Percentiles rank a stretch among this genome's conserved stretches.
Evolutionary conservation across 2,329 filamentous ascomycete species (phyloP).

Genomic region (Xylaria sp.): DNA sequence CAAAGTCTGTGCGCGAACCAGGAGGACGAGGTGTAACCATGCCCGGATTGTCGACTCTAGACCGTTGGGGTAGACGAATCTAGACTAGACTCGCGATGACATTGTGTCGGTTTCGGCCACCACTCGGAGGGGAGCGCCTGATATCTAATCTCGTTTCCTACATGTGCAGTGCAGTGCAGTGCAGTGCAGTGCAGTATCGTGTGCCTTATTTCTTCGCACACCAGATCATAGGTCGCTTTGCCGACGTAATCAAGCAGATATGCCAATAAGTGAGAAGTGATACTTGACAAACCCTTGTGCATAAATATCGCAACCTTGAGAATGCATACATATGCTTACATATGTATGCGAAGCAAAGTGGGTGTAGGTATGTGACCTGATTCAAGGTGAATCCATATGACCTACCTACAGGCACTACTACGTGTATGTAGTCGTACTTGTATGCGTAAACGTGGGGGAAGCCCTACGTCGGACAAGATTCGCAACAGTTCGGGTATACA

Average conservation of each 20-base stretch:
- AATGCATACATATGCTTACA: neutral
- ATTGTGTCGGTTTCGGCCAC: no score
- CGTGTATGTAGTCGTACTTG: no score
- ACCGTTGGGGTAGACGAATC: neutral
- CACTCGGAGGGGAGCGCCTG: no score
- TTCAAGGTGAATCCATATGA: neutral
- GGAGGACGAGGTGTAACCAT: no score
- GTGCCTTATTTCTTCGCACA: neutral
- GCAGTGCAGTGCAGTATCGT: neutral
- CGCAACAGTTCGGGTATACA: neutral
- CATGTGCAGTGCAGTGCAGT: no score
- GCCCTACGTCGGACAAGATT: no score
- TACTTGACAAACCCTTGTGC: neutral
- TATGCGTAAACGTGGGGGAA: no score
- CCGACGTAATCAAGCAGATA: neutral
- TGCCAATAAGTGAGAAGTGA: neutral
- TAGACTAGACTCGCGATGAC: no score
- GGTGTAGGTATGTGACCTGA: neutral
- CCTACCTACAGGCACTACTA: no score
- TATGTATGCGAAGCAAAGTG: neutral
- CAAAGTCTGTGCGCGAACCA: no score
- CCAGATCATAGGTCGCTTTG: neutral
- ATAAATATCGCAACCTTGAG: neutral
- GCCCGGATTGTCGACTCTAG: neutral
- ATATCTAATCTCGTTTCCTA: no score